Conservation (phyloP, 176 grass and related monocot species). For the Triticum turgidum region DNA sequence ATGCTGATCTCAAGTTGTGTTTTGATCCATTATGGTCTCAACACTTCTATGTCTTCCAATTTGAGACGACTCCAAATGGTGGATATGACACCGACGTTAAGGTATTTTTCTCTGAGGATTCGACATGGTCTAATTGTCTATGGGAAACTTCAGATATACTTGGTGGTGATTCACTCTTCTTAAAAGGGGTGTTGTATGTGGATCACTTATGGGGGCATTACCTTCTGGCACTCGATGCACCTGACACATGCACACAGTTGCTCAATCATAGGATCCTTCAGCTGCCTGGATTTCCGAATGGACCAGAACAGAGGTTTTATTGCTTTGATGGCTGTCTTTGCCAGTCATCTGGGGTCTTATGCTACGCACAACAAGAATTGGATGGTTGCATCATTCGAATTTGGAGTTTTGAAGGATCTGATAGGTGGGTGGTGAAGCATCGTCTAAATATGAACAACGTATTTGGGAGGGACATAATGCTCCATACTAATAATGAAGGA, state of each 20-base stretch:
- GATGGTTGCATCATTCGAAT: slow-evolving; percentile 1
- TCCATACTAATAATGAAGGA: not conserved
- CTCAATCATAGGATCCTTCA: not conserved
- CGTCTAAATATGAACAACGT: not conserved
- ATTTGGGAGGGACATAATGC: slow-evolving; percentile 15
- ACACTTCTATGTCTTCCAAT: slow-evolving; percentile 33
- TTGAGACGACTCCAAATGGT: not conserved
- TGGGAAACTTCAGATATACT: not conserved
- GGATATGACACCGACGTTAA: not conserved
- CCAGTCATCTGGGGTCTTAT: slow-evolving; percentile 11
- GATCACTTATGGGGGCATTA: not conserved
- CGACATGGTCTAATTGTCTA: not conserved
- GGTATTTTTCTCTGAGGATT: not conserved
- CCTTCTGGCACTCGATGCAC: not conserved
- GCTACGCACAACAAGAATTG: not conserved
- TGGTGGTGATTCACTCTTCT: not conserved
- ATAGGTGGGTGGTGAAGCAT: slow-evolving; percentile 30
- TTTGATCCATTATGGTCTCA: slow-evolving; percentile 24
- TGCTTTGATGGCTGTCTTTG: not conserved
- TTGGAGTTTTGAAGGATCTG: slow-evolving; percentile 24
- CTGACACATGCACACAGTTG: not conserved
- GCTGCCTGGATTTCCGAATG: not conserved
- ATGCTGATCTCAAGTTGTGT: not conserved
- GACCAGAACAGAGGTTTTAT: not conserved
- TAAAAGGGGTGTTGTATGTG: not conserved